These are phyloP conservation scores for Penicillium parvum DNA, from an alignment of 495 filamentous ascomycete genomes.

Conservation along the genomic window DNA sequence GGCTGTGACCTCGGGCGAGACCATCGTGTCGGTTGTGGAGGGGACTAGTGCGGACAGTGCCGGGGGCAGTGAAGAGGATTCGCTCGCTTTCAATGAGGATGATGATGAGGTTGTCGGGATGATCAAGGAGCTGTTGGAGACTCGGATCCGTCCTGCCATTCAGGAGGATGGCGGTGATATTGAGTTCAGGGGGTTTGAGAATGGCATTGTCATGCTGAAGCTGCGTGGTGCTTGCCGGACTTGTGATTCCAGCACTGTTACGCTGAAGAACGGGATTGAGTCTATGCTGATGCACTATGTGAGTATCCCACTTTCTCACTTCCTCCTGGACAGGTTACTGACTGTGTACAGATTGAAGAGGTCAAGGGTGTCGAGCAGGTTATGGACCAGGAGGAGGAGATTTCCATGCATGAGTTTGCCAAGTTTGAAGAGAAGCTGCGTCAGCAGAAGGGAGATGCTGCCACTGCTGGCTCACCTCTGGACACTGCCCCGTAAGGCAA, in stretches of 20 bases:
- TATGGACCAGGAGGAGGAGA: constrained; percentile 86
- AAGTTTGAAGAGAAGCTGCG: constrained; percentile 94
- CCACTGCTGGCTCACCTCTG: constrained; percentile 56
- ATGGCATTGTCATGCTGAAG: constrained; percentile 82
- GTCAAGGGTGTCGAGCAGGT: constrained; percentile 91
- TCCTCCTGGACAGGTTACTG: constrained; percentile 25
- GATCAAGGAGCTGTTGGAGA: constrained; percentile 99
- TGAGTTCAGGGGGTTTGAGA: constrained; percentile 83
- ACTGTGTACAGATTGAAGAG: constrained; percentile 72
- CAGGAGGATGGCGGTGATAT: constrained; percentile 98
- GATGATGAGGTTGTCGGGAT: constrained; percentile 92
- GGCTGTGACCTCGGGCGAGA: constrained; percentile 73
- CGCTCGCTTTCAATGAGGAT: constrained; percentile 71
- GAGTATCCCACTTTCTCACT: constrained; percentile 20
- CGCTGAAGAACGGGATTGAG: constrained; percentile 94
- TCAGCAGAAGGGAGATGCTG: constrained; percentile 61
- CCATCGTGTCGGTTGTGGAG: constrained; percentile 71
- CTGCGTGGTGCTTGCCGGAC: constrained; percentile 89
- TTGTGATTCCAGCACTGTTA: constrained; percentile 93
- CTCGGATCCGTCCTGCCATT: constrained; percentile 87
- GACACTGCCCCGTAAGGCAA: constrained; percentile 50
- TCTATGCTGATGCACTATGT: constrained; percentile 90
- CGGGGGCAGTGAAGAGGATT: constrained; percentile 57
- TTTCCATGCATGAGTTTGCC: constrained; percentile 84
- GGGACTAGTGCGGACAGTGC: constrained; percentile 51